phyloP scores from a whole-genome alignment of 768 basidiomycete species.

The Solioccasus polychromus region DNA sequence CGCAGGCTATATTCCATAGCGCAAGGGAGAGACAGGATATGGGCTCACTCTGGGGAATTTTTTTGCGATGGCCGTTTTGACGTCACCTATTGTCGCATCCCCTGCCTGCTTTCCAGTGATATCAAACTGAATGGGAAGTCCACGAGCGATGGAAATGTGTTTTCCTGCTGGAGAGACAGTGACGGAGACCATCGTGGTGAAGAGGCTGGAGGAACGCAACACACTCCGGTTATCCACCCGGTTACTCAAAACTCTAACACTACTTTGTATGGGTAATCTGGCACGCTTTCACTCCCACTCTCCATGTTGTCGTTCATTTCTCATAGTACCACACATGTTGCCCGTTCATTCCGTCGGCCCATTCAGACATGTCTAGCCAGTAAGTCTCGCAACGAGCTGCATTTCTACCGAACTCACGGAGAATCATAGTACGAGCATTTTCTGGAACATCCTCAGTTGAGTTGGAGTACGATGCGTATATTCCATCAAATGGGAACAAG shows the following conservation, averaged over 20 bases:
- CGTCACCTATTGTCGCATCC: conserved; percentile 59
- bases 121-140: conserved; percentile 50
- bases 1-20: conserved; percentile 1
- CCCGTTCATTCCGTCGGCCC: neutral
- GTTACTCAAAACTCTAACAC: too few relatives aligned
- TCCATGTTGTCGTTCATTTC: conserved; percentile 14
- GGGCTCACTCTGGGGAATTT: conserved; percentile 48
- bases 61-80: conserved; percentile 62
- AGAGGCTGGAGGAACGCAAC: neutral
- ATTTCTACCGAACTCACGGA: conserved; percentile 4
- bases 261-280: too few relatives aligned
- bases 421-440: conserved; percentile 19
- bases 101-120: conserved; percentile 41
- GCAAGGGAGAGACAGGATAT: neutral
- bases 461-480: conserved; percentile 31
- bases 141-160: conserved; percentile 44
- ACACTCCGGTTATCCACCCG: too few relatives aligned
- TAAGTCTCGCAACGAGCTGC: neutral
- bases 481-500: conserved; percentile 27
- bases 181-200: conserved; percentile 46
- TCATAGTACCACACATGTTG: neutral
- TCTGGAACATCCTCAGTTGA: conserved; percentile 22
- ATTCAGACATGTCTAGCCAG: conserved; percentile 5
- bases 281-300: neutral
- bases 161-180: conserved; percentile 51